Conservation (phyloP, 2,329 filamentous ascomycete species). For the Colletotrichum aenigma region DNA sequence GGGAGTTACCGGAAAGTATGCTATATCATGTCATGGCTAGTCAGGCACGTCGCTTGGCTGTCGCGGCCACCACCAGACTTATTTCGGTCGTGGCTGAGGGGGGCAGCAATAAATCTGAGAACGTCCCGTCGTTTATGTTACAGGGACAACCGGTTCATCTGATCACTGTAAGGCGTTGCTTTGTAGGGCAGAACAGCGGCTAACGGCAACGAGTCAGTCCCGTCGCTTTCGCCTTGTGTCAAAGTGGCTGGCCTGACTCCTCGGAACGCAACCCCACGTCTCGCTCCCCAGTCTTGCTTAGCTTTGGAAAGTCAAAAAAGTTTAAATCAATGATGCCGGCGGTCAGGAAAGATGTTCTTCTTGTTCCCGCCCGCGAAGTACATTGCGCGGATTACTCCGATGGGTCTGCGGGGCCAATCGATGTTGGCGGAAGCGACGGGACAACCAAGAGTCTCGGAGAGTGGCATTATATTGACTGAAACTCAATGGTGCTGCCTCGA, state of each 20-base stretch:
- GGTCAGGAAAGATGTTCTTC: neutral
- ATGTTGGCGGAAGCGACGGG: neutral
- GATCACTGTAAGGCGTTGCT: neutral
- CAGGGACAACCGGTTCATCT: neutral
- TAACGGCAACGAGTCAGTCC: neutral
- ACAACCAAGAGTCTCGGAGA: neutral
- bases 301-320: neutral
- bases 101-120: neutral
- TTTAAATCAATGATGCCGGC: neutral
- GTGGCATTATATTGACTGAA: neutral
- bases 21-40: neutral
- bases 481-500: neutral
- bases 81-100: neutral
- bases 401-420: neutral
- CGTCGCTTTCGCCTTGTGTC: neutral
- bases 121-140: neutral
- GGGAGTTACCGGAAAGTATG: neutral
- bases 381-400: neutral
- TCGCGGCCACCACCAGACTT: neutral
- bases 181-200: neutral
- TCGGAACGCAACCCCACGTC: neutral
- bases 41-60: neutral
- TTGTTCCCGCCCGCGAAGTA: neutral
- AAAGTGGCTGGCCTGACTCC: neutral
- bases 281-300: neutral